These are phyloP conservation scores for Coemansia sp. DNA, from an alignment of 192 early-diverging fungal genomes.

Conservation along the genomic window DNA sequence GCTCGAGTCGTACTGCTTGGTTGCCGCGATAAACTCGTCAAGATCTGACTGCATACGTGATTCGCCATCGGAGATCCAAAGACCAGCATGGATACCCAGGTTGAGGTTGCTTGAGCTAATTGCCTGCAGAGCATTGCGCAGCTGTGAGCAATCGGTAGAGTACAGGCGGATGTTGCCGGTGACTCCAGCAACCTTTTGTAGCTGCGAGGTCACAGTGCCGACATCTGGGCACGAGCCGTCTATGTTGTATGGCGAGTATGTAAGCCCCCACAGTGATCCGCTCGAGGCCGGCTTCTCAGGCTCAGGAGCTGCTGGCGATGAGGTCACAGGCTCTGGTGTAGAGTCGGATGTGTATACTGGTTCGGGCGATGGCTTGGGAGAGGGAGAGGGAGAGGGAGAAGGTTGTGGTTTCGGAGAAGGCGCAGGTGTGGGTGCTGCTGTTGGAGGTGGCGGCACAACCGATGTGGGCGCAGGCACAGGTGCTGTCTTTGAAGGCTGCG, in stretches of 20 bases:
- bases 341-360: not conserved
- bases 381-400: not conserved
- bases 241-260: slow-evolving; percentile 50
- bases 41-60: slow-evolving; percentile 39
- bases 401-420: not conserved
- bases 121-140: slow-evolving; percentile 35
- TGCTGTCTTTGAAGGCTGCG: not conserved
- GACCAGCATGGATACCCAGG: slow-evolving; percentile 41
- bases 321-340: slow-evolving; percentile 3
- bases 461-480: not conserved
- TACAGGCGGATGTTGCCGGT: slow-evolving; percentile 51
- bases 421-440: not conserved
- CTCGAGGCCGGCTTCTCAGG: slow-evolving; percentile 6
- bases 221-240: slow-evolving; percentile 49
- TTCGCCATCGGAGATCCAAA: slow-evolving; percentile 39
- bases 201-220: slow-evolving; percentile 25
- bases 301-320: not conserved
- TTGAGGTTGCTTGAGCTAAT: slow-evolving; percentile 28
- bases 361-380: not conserved
- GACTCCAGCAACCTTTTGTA: slow-evolving; percentile 27
- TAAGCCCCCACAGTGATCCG: slow-evolving; percentile 41
- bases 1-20: slow-evolving; percentile 29
- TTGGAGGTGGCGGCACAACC: not conserved
- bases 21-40: slow-evolving; percentile 39
- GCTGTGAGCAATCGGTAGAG: slow-evolving; percentile 53